These are phyloP conservation scores for Hypoxylon sp. DNA, from an alignment of 2,329 filamentous ascomycete genomes.

Conservation along the genomic window DNA sequence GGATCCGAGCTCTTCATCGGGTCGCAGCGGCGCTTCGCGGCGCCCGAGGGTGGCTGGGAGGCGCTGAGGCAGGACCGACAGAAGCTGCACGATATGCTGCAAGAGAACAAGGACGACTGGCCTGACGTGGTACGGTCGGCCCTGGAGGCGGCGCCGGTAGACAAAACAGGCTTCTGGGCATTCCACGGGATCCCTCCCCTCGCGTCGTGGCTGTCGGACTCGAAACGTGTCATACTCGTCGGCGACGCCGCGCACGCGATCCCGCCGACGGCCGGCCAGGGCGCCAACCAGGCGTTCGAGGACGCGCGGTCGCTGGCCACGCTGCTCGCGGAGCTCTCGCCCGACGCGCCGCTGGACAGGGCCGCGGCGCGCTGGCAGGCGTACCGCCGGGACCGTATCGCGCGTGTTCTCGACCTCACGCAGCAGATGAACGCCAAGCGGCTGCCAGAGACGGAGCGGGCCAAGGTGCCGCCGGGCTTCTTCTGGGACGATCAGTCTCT, in stretches of 20 bases:
- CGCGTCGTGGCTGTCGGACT: slow-evolving; percentile 50
- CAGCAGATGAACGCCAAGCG: slow-evolving; percentile 56
- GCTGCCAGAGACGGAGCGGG: slow-evolving; percentile 47
- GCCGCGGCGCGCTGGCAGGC: slow-evolving; percentile 55
- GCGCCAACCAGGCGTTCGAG: slow-evolving; percentile 58
- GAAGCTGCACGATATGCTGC: slow-evolving; percentile 47
- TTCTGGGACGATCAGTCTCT: slow-evolving; percentile 27
- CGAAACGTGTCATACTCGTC: slow-evolving; percentile 51
- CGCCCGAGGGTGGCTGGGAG: slow-evolving; percentile 24
- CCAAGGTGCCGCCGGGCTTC: slow-evolving; percentile 19
- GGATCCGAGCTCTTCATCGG: slow-evolving; percentile 52
- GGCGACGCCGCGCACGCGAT: slow-evolving; percentile 60
- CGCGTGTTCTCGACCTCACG: slow-evolving; percentile 57
- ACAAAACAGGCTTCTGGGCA: slow-evolving; percentile 55
- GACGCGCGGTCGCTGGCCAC: slow-evolving; percentile 57
- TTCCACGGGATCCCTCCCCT: slow-evolving; percentile 55
- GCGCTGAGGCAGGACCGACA: slow-evolving; percentile 32
- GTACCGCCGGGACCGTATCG: slow-evolving; percentile 56
- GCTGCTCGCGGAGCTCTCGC: slow-evolving; percentile 44
- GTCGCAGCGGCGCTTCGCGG: slow-evolving; percentile 28
- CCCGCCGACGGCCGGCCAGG: slow-evolving; percentile 56
- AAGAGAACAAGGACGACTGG: slow-evolving; percentile 45
- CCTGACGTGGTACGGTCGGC: slow-evolving; percentile 50
- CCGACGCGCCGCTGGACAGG: slow-evolving; percentile 37
- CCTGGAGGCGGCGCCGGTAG: slow-evolving; percentile 44